Percentiles rank a stretch among this genome's conserved stretches.
phyloP scores from a whole-genome alignment of 441 rosid species.

The Cnidoscolus chayamansa region DNA sequence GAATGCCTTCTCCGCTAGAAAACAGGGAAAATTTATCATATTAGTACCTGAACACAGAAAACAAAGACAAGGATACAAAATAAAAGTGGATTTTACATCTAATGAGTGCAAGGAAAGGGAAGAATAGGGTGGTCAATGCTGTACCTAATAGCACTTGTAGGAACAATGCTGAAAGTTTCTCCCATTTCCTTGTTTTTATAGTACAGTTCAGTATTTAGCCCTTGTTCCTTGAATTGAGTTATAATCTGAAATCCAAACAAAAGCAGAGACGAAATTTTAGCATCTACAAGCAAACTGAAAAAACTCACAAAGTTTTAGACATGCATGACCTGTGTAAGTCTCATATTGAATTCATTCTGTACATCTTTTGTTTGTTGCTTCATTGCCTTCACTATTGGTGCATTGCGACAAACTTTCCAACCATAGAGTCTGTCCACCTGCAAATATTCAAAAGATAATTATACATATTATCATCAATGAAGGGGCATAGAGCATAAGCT shows the following conservation, averaged over 20 bases:
- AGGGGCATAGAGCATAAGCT: not conserved
- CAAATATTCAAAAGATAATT: conserved; percentile 19
- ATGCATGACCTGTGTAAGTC: conserved; percentile 50
- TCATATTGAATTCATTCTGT: conserved; percentile 66
- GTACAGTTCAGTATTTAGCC: conserved; percentile 88
- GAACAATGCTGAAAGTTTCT: conserved; percentile 81
- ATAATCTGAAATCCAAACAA: conserved; percentile 46
- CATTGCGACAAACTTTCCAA: conserved; percentile 76
- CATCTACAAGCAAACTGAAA: conserved; percentile 3
- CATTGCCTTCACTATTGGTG: conserved; percentile 71
- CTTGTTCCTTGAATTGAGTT: conserved; percentile 89
- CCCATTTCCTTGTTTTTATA: conserved; percentile 87
- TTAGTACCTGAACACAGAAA: conserved; percentile 10
- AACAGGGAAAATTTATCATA: conserved; percentile 15
- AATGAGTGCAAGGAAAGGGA: not conserved
- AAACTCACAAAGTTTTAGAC: conserved; percentile 7
- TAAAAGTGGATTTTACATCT: not conserved
- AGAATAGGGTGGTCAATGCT: conserved; percentile 16
- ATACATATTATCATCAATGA: conserved; percentile 8
- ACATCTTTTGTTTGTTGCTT: conserved; percentile 80
- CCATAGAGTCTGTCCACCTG: conserved; percentile 96
- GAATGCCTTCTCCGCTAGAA: conserved; percentile 90
- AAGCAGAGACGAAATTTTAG: conserved; percentile 16
- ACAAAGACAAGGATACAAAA: conserved; percentile 15
- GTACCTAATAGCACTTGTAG: conserved; percentile 90